phyloP scores from a whole-genome alignment of 129 eudicot species.

The Helichrysum umbraculigerum region DNA sequence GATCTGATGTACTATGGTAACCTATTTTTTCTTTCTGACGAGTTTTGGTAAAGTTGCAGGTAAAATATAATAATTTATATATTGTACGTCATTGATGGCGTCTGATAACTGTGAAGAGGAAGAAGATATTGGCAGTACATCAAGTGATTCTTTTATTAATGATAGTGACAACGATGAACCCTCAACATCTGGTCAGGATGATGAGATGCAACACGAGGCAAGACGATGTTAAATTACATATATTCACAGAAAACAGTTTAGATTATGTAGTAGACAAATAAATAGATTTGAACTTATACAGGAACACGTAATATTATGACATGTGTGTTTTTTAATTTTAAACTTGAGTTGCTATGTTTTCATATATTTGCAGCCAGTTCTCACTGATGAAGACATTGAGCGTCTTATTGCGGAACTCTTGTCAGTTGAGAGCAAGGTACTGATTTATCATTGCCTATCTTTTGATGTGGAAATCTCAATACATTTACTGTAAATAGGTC shows the following conservation, averaged over 20 bases:
- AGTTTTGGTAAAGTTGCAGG: conserved; percentile 23
- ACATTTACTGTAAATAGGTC: conserved; percentile 4
- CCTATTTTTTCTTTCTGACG: conserved; percentile 10
- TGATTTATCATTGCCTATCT: neutral
- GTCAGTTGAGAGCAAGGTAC: conserved; percentile 93
- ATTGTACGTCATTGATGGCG: conserved; percentile 30
- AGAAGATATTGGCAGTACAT: conserved; percentile 41
- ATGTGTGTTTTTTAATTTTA: conserved; percentile 1
- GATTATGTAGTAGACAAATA: neutral
- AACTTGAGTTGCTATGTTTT: conserved; percentile 18
- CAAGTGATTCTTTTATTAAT: conserved; percentile 47
- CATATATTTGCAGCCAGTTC: conserved; percentile 50
- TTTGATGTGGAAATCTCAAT: neutral
- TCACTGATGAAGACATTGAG: conserved; percentile 83
- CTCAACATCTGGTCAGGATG: conserved; percentile 45
- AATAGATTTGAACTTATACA: neutral
- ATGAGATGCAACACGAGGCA: conserved; percentile 49
- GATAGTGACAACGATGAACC: conserved; percentile 46
- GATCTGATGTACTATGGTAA: conserved; percentile 13
- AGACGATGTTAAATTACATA: conserved; percentile 8
- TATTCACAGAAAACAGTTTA: neutral
- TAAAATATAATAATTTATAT: neutral
- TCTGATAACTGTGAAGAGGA: conserved; percentile 41
- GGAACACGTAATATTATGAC: neutral
- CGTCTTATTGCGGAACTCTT: conserved; percentile 80